Base-by-base conservation (phyloP, 352 stramenopile genomes). In the Blastocystis sp. region DNA sequence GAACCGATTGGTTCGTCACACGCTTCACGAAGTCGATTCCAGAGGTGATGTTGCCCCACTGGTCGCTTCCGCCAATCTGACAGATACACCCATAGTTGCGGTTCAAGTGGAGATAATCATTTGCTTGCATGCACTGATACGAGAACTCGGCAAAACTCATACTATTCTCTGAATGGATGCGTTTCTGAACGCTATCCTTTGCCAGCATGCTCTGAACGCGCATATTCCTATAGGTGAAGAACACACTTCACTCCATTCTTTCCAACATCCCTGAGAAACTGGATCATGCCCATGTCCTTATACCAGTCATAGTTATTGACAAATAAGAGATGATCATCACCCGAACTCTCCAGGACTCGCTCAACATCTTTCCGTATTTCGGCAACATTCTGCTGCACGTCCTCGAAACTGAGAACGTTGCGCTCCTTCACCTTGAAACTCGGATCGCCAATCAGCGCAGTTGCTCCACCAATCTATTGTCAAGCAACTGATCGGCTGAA, bases 101-200 rank as follows among this genome's bases (percentile, higher is more conserved):
- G 89, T 93, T 93, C 14, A 99, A 88, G 87, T 99, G 94, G 73
- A 97, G 87, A 89, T 98, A 99, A 88, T 99, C 96, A 87, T 98
- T 98, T 7, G 96, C 95, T 89, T 99, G 96, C 84, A 99, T 93
- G 85, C 99, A 93, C 91, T 98, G 97, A 90, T 99, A 99, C 86
- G 97, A 97, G 87, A 99, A 99, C 91, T 99, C 96, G 75, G 98
- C 92, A 89, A 99, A 99, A 81, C 91, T 97, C 88, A 99, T 94
- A 57, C 93, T 93, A 34, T 92, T 90, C 64, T 96, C 92, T 87
- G 97, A 92, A 54, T 93, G 89, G 36, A 99, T 90, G 18, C 96
- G 91, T 89, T 97, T 93, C 88, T 97, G 97, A 11, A 99, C 96
- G 71, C 93, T 98, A 84, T 99, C 96, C 84, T 96, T 95, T 53